These are phyloP conservation scores for Aegilops speltoides DNA, from an alignment of 176 grass and related monocot species.

Conservation along the genomic window DNA sequence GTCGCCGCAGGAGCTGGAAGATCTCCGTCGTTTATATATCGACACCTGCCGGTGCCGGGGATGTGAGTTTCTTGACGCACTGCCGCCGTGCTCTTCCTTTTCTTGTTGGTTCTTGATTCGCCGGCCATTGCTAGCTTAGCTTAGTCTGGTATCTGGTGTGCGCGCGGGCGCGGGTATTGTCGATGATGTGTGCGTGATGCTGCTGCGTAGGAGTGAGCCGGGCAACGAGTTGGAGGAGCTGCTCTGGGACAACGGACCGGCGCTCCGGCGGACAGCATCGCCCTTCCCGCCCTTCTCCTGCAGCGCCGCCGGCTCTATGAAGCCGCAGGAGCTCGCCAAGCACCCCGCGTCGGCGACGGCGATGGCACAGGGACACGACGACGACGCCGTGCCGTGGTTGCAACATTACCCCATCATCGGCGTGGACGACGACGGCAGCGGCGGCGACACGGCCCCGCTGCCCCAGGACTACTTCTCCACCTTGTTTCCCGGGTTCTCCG, in stretches of 20 bases:
- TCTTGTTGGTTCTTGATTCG: neutral
- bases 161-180: neutral
- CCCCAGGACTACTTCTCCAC: conserved; percentile 39
- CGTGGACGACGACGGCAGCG: conserved; percentile 11
- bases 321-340: conserved; percentile 27
- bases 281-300: conserved; percentile 49
- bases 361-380: neutral
- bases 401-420: conserved; percentile 32
- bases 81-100: neutral
- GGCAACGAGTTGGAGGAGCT: conserved; percentile 44
- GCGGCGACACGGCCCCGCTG: conserved; percentile 37
- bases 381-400: conserved; percentile 45
- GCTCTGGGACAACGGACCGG: conserved; percentile 30
- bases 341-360: neutral
- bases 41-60: neutral
- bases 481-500: neutral
- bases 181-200: neutral
- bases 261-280: conserved; percentile 14
- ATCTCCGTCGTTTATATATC: neutral
- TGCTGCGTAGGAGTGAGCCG: neutral
- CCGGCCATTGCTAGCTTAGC: neutral
- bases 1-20: neutral
- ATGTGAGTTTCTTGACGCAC: conserved; percentile 33
- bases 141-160: neutral
- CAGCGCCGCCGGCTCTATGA: conserved; percentile 13